These are phyloP conservation scores for Citrus mangshanensis DNA, from an alignment of 345 rosid genomes.

Conservation along the genomic window DNA sequence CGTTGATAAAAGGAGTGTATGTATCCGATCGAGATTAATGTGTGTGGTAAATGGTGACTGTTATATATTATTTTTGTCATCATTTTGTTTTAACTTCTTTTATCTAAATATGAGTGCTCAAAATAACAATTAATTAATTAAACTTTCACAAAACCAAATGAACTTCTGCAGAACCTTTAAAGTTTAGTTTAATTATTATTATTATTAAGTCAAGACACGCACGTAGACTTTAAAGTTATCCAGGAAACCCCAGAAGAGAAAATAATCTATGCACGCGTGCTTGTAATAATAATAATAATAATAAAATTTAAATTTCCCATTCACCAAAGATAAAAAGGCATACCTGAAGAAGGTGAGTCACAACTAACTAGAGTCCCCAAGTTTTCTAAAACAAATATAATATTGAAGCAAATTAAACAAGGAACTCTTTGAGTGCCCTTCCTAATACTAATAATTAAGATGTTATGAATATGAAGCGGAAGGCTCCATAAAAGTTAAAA, in stretches of 20 bases:
- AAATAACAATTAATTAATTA: background rate
- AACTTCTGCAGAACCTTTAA: background rate
- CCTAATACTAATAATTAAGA: background rate
- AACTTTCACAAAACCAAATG: background rate
- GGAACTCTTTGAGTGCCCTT: background rate
- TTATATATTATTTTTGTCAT: too few relatives aligned
- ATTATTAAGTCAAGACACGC: background rate
- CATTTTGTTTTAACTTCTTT: too few relatives aligned
- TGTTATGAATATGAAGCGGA: background rate
- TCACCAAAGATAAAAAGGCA: too few relatives aligned
- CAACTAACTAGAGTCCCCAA: background rate
- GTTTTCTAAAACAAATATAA: background rate
- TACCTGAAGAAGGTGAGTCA: background rate
- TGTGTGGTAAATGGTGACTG: too few relatives aligned
- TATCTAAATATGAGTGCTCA: background rate
- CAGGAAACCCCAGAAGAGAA: too few relatives aligned
- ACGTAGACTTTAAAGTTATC: too few relatives aligned
- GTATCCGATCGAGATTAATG: too few relatives aligned
- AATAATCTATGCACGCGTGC: too few relatives aligned
- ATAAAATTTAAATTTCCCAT: too few relatives aligned
- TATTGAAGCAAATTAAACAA: background rate
- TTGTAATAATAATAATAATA: too few relatives aligned
- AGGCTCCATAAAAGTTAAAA: background rate
- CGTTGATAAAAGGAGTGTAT: too few relatives aligned
- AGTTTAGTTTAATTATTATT: background rate